phyloP scores from a whole-genome alignment of 2,329 filamentous ascomycete species.

The Zymoseptoria pseudotritici region DNA sequence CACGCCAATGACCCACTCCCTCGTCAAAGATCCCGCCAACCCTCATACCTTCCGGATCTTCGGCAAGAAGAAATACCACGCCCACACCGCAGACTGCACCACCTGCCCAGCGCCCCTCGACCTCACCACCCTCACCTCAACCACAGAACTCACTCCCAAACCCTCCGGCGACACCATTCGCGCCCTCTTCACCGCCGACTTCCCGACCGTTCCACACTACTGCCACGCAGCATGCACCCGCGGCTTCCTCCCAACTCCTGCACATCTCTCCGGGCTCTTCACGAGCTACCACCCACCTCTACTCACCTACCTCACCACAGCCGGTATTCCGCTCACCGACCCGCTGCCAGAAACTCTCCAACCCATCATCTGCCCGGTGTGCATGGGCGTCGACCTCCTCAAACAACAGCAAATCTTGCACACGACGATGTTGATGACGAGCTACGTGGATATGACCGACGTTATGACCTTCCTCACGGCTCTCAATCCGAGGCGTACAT shows the following conservation, averaged over 20 bases:
- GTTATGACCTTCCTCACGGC: conserved; percentile 11
- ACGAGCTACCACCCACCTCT: conserved; percentile 15
- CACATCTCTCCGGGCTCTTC: conserved; percentile 12
- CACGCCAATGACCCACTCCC: conserved; percentile 8
- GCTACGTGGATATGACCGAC: conserved; percentile 3
- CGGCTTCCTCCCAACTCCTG: conserved; percentile 16
- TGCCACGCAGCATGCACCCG: conserved; percentile 15
- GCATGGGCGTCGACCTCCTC: conserved; percentile 18
- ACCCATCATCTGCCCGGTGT: conserved; percentile 21
- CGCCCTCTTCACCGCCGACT: conserved; percentile 5
- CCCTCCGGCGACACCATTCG: neutral
- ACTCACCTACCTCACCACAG: neutral
- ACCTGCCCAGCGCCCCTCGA: conserved; percentile 5
- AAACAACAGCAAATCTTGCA: conserved; percentile 20
- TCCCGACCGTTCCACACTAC: neutral
- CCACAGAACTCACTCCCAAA: conserved; percentile 1
- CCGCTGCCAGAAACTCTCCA: conserved; percentile 6
- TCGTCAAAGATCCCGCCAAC: neutral
- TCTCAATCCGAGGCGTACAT: conserved; percentile 13
- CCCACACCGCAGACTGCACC: neutral
- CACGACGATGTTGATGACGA: conserved; percentile 5
- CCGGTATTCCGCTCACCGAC: neutral
- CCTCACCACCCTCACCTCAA: conserved; percentile 9
- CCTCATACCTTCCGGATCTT: conserved; percentile 19
- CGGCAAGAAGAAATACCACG: conserved; percentile 12